Conservation (phyloP, 305 asterid genomes). For the Ilex paraguariensis region DNA sequence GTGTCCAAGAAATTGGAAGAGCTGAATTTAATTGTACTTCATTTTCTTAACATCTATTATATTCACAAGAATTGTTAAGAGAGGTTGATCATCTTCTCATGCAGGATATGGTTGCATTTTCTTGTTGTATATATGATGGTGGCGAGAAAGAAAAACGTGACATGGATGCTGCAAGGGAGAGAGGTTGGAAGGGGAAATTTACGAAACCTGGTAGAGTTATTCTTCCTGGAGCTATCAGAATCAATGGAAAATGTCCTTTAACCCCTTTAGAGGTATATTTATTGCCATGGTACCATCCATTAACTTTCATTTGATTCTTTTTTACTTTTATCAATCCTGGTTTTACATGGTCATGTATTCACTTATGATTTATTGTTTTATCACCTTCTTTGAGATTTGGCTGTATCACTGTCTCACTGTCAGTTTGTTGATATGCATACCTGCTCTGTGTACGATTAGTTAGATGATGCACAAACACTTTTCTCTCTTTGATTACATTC, state of each 20-base stretch:
- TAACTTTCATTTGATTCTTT: background rate
- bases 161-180: slow-evolving; percentile 99
- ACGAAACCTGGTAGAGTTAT: slow-evolving; percentile 89
- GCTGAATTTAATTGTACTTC: background rate
- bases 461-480: too few relatives aligned
- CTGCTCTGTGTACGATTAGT: too few relatives aligned
- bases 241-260: slow-evolving; percentile 91
- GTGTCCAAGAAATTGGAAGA: slow-evolving; percentile 9
- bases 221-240: slow-evolving; percentile 83
- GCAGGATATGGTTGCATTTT: slow-evolving; percentile 95
- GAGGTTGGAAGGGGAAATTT: slow-evolving; percentile 98
- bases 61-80: background rate
- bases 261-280: slow-evolving; percentile 85
- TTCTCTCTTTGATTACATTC: too few relatives aligned
- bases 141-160: slow-evolving; percentile 72
- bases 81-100: slow-evolving; percentile 4
- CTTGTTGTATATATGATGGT: slow-evolving; percentile 96
- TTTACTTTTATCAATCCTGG: background rate
- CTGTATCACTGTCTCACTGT: too few relatives aligned
- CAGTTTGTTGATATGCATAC: too few relatives aligned
- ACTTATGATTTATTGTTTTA: too few relatives aligned
- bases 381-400: too few relatives aligned
- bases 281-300: too few relatives aligned
- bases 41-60: too few relatives aligned
- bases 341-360: too few relatives aligned